Base-by-base conservation (phyloP, 306 rosid species). In the Gillenia trifoliata region DNA sequence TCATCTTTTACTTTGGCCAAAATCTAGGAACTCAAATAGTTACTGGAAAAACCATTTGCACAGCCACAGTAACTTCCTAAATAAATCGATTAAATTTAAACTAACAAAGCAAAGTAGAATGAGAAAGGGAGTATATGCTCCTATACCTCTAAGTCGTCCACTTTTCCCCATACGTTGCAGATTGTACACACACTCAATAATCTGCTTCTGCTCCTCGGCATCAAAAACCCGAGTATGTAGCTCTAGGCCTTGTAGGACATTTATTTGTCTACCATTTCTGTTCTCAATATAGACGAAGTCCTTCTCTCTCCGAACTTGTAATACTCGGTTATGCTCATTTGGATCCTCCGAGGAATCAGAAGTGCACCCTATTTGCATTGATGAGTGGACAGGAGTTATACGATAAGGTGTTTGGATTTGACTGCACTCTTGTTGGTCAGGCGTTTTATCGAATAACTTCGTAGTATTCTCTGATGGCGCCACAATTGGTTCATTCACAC, bases 231-330 rank as follows among this genome's bases (percentile, higher is more conserved):
- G 20, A 1, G 66, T 74, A 57, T 86, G 84, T 60, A 86, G 87
- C 81, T 86, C 82, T 68, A 89, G 85, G 16, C 89, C 93, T 6
- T 72, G 56, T 4, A 89, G 77, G 50, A 89, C 67, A 78, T 89
- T 83, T 31, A 59, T 60, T 25, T 3, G 5, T 76, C 52, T 79
- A 17, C 86, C 77, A 64, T 80, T 38, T 8, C 82, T 40, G 33
- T 34, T 68, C 71, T 89, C 89, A 65, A 22, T 0, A 55, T 6
- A 33, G 54, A 26, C 19, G 34, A 84, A 84, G 75, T 86, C 50
- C 34, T 60, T 80, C 73, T 79, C 16, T 33, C 70, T 34, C 6
- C 33, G 26, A 80, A 88, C 83, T 41, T 43, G 60, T 41, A 66
- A 78, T 15, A 31, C 64, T 75, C 88, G 80, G 1, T 66, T 55